phyloP scores from a whole-genome alignment of 2,329 filamentous ascomycete species.

The Fusarium papillatum region DNA sequence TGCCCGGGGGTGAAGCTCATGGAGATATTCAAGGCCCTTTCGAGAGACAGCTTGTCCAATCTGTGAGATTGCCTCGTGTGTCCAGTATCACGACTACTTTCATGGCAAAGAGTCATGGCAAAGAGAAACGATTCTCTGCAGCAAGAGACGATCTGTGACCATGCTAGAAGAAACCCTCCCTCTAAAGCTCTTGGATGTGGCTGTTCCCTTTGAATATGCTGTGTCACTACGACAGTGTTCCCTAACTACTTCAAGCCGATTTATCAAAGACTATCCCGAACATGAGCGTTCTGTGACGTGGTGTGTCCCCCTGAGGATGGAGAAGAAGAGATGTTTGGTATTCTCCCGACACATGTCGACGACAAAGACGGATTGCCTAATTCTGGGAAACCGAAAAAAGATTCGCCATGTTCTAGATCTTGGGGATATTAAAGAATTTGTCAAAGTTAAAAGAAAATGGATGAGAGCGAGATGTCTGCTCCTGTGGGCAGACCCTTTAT shows the following conservation, averaged over 20 bases:
- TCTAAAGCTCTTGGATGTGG: background rate
- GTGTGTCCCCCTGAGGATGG: too few species aligned
- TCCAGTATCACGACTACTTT: background rate
- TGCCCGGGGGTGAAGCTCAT: slow-evolving; percentile 54
- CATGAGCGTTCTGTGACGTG: background rate
- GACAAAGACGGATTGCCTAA: background rate
- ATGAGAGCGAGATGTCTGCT: background rate
- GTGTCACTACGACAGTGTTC: background rate
- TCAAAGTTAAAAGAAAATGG: background rate
- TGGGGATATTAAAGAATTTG: background rate
- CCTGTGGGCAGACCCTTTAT: background rate
- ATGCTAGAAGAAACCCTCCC: background rate
- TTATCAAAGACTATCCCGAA: background rate
- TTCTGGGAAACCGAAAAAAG: background rate
- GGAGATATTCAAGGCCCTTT: background rate
- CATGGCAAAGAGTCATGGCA: background rate
- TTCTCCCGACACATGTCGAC: background rate
- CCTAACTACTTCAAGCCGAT: background rate
- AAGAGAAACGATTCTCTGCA: background rate
- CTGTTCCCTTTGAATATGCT: background rate
- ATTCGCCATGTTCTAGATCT: too few species aligned
- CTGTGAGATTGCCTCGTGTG: background rate
- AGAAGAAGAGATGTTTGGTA: background rate
- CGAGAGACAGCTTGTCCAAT: background rate
- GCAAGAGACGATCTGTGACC: background rate